A percentile compares a stretch with the other conserved stretches of the same genome.
Conservation (phyloP, 257 asterid genomes). For the Petunia axillaris region DNA sequence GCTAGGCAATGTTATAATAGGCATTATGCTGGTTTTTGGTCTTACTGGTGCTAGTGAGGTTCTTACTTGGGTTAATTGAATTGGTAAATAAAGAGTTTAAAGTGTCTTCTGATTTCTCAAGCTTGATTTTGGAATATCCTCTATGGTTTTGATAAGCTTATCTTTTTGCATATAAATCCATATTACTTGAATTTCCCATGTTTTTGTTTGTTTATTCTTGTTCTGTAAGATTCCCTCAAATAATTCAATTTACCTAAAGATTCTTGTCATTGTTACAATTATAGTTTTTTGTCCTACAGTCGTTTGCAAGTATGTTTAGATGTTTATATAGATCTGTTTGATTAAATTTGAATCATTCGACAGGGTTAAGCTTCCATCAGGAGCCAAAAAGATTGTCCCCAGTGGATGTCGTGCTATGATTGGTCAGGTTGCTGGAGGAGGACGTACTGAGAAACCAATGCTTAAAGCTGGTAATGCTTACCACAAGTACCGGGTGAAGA, state of each 20-base stretch:
- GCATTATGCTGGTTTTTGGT: not conserved
- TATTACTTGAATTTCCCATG: not conserved
- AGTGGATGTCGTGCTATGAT: constrained; percentile 33
- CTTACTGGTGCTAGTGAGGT: not conserved
- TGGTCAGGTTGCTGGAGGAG: constrained; percentile 35
- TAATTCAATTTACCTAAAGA: not conserved
- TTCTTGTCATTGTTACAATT: not conserved
- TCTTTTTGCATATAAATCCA: not conserved
- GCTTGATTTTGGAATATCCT: not conserved
- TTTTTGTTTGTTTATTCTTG: not conserved
- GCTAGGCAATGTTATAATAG: not conserved
- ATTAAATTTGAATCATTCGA: not conserved
- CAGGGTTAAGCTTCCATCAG: constrained; percentile 34
- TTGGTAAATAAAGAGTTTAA: not conserved
- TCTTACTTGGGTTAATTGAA: not conserved
- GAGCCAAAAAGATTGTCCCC: constrained; percentile 33
- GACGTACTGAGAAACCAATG: constrained; percentile 36
- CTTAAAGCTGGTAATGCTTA: constrained; percentile 29
- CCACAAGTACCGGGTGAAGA: constrained; percentile 55
- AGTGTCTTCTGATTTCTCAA: not conserved
- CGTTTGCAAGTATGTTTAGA: not conserved
- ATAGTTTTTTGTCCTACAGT: not conserved
- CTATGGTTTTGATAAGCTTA: not conserved
- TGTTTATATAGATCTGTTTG: not conserved
- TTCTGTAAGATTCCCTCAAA: not conserved